Base-by-base conservation (phyloP, 176 grass and related monocot genomes). In the Alopecurus myosuroides region DNA sequence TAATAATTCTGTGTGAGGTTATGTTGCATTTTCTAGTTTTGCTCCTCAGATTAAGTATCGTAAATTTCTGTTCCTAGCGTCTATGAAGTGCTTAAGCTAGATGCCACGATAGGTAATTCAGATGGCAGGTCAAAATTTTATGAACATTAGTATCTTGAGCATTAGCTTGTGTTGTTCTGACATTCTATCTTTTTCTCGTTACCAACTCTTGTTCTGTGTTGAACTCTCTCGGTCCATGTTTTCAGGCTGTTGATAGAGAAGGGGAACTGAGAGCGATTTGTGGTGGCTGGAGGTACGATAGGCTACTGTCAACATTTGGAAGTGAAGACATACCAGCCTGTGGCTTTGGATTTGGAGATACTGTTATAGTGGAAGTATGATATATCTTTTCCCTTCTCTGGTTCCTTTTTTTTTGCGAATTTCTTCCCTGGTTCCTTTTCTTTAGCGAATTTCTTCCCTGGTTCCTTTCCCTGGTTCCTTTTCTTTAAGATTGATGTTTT, bases 311-410 rank as follows among this genome's bases (percentile, higher is more conserved):
- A 75, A 75, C 72, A 88, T 98, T 98, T 92, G 97, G 97, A 66
- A 94, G 89, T 87, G 93, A 95, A 65, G 91, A 98, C 69, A 84
- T 95, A 69, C 91, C 89, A 40, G 93, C 97, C 67, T 98, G 97
- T 77, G 97, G 93, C 29, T 98, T 98, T 82, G 97, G 93, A 85
- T 98, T 98, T 87, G 97, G 97, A 67, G 93, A 96, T 85, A 89
- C 97, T 72, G 97, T 98, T 65, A 95, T 98, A 84, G 85, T 98
- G 45, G 93, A 98, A 89, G 97, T 98, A 94, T 90, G 91, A 78
- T 66, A 49, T 60, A 30, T 48, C 9, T 29, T 12, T 29, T 48
- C 26, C 8, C 26, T 77, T 18, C n/a, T n/a, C n/a, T n/a, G n/a
- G n/a, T n/a, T n/a, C n/a, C n/a, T n/a, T n/a, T n/a, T n/a, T n/a